Evolutionary conservation across 148 eudicot species (phyloP), one percentile per base, ranked within the genome.

Genomic region (Nepenthes mirabilis): DNA sequence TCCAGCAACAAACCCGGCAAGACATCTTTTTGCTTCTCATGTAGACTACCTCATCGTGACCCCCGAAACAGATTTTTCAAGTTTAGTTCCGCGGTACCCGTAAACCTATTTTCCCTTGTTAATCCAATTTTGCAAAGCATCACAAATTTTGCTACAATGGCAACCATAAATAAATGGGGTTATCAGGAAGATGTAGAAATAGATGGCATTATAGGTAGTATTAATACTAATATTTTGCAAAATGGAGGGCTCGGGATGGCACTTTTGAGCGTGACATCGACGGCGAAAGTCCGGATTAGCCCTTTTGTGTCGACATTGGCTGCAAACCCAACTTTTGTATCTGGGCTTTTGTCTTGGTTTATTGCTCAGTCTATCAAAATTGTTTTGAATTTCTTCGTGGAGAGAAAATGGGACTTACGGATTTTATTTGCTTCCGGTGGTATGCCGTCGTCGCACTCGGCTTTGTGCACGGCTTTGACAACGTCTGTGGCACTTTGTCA

Each of bases 381-480:
- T 33, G 4, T 87, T 47, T 68, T 91, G 75, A 85, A 87, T 62
- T 87, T 91, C 53, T 67, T 70, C 54, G 79, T 91, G 58, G 91
- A 87, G 69, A 91, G 74, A 70, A 87, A 81, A 65, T 91, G 95
- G 90, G 84, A 91, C 65, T 66, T 84, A 57, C 76, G 78, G 68
- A 32, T 79, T 12, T 69, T 87, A 72, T 91, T 68, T 76, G 71
- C 87, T 36, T 91, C 87, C 7, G 97, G 97, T n/a, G 97, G 97
- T 2, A 91, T 91, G 97, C 97, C 97, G 9, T 91, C 97, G 58
- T 91, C 97, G 2, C 97, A 91, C 56, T 80, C 97, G 1, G 91
- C 97, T 33, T 59, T 91, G 69, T 87, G 97, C 40, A 83, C 87
- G 36, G 97, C 97, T 2, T 58, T 91, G 62, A 83, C 95, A 2